Evolutionary conservation across 2,329 filamentous ascomycete species (phyloP).

Genomic region (Fusarium marasasianum): DNA sequence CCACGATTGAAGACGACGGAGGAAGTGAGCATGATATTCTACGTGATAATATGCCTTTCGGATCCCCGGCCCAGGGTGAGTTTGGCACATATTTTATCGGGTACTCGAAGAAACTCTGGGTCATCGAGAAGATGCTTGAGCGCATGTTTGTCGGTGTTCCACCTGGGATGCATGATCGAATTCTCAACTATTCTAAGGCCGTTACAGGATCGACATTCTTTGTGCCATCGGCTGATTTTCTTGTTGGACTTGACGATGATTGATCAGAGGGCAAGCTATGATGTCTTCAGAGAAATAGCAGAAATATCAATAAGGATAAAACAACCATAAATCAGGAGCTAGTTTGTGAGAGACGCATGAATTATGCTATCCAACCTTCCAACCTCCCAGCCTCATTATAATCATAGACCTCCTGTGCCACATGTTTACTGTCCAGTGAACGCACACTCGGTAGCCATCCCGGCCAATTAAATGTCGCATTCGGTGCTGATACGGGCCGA

Average conservation of each 20-base stretch:
- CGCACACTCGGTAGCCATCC: background rate
- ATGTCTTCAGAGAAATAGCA: too few relatives aligned
- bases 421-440: background rate
- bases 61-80: conserved; percentile 58
- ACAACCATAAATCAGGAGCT: background rate
- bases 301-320: background rate
- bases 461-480: background rate
- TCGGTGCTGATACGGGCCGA: background rate
- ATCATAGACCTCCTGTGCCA: background rate
- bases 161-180: conserved; percentile 62
- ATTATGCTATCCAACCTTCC: background rate
- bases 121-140: conserved; percentile 66
- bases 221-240: conserved; percentile 48
- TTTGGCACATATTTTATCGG: conserved; percentile 69
- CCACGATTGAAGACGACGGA: conserved; percentile 61
- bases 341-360: background rate
- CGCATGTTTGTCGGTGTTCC: conserved; percentile 66
- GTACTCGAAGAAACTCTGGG: conserved; percentile 63
- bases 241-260: conserved; percentile 13
- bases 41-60: conserved; percentile 70
- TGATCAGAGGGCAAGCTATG: background rate
- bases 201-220: conserved; percentile 65
- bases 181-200: conserved; percentile 64
- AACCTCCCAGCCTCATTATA: background rate
- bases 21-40: conserved; percentile 63